Evolutionary conservation across 2,329 filamentous ascomycete species (phyloP).

Genomic region (Coniochaeta sp.): DNA sequence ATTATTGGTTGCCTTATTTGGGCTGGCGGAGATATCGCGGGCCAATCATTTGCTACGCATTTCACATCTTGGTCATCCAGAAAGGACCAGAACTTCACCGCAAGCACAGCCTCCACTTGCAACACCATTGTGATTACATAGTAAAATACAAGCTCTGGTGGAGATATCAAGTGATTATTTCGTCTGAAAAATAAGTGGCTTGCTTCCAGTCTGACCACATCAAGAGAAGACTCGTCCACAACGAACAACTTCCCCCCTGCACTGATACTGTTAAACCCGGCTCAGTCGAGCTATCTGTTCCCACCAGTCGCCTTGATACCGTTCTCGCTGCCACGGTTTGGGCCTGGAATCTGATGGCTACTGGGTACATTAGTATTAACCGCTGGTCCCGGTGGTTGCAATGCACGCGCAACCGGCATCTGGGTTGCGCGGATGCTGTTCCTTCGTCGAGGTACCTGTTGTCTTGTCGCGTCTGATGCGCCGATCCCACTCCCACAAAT

Average conservation of each 20-base stretch:
- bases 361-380: neutral
- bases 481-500: neutral
- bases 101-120: too few species aligned
- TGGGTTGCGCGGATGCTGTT: neutral
- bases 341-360: neutral
- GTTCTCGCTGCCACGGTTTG: neutral
- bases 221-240: neutral
- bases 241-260: neutral
- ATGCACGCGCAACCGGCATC: too few species aligned
- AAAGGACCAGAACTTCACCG: neutral
- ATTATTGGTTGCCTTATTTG: constrained; percentile 4
- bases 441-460: neutral
- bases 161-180: neutral
- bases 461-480: neutral
- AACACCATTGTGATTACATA: too few species aligned
- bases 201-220: neutral
- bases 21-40: neutral
- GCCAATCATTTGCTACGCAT: constrained; percentile 12
- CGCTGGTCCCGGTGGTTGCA: too few species aligned
- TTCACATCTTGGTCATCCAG: constrained; percentile 11
- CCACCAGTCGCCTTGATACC: neutral
- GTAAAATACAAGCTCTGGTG: too few species aligned
- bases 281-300: neutral
- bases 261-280: too few species aligned
- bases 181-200: neutral